phyloP scores from a whole-genome alignment of 768 basidiomycete species.

The Boletus rubropictus region DNA sequence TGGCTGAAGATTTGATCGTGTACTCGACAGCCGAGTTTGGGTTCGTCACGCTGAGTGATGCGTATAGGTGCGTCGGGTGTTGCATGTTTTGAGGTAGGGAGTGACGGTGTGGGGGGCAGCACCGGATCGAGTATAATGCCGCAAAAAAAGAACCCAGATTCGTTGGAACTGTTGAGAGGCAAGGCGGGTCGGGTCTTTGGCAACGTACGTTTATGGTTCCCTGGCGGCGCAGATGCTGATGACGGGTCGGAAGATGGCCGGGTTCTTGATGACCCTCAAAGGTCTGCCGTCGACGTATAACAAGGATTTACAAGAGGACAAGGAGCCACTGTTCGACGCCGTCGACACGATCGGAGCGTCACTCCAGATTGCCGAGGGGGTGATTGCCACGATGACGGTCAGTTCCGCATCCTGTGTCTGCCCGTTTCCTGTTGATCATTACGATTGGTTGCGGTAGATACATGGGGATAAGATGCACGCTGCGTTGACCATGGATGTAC shows the following conservation, averaged over 20 bases:
- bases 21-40: conserved; percentile 98
- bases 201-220: conserved; percentile 39
- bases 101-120: conserved; percentile 35
- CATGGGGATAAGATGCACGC: conserved; percentile 84
- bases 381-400: conserved; percentile 85
- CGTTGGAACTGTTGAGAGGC: conserved; percentile 89
- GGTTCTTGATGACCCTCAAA: conserved; percentile 96
- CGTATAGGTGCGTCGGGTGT: conserved; percentile 68
- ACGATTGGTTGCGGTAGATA: conserved; percentile 47
- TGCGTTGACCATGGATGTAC: conserved; percentile 93
- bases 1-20: conserved; percentile 94
- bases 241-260: conserved; percentile 59
- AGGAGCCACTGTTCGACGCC: conserved; percentile 93
- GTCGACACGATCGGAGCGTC: conserved; percentile 87
- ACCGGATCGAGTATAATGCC: conserved; percentile 99
- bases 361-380: conserved; percentile 90
- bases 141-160: conserved; percentile 98
- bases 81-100: background rate
- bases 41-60: conserved; percentile 92
- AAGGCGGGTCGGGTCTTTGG: conserved; percentile 95
- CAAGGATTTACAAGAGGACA: conserved; percentile 98
- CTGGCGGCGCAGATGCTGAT: background rate
- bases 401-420: conserved; percentile 17
- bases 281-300: conserved; percentile 98
- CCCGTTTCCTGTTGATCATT: background rate